Percentiles rank a stretch among this genome's conserved stretches.
These are phyloP conservation scores for Diplodia scrobiculata DNA, from an alignment of 2,329 filamentous ascomycete species.

Conservation along the genomic window DNA sequence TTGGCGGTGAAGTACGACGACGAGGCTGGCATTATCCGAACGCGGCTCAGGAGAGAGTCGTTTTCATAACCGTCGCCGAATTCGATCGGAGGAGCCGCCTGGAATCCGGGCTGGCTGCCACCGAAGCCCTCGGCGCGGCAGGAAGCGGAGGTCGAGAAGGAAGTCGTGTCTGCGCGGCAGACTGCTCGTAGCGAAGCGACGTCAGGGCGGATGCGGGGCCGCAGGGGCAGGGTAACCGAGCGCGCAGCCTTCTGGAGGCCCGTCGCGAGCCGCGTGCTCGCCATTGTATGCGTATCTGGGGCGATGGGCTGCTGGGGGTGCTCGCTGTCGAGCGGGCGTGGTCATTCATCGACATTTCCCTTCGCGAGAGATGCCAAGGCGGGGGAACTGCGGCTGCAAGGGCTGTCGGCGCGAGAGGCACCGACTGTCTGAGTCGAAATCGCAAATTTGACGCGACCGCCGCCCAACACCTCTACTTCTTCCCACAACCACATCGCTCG, in stretches of 20 bases:
- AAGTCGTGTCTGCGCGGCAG: conserved; percentile 29
- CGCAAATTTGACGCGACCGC: conserved; percentile 27
- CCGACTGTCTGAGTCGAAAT: conserved; percentile 19
- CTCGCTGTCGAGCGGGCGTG: conserved; percentile 7
- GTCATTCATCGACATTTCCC: conserved; percentile 14
- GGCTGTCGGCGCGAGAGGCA: conserved; percentile 19
- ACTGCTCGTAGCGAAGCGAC: conserved; percentile 17
- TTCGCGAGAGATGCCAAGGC: conserved; percentile 14
- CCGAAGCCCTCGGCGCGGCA: conserved; percentile 36
- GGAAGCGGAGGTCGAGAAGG: conserved; percentile 40
- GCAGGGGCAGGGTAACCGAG: conserved; percentile 33
- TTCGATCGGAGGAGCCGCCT: conserved; percentile 51
- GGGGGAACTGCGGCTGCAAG: conserved; percentile 9
- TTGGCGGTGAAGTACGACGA: conserved; percentile 93
- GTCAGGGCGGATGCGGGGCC: conserved; percentile 17
- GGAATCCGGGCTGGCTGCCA: conserved; percentile 37
- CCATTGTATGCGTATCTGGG: conserved; percentile 22
- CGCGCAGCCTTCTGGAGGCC: conserved; percentile 38
- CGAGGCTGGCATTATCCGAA: conserved; percentile 78
- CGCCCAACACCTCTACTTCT: conserved; percentile 14
- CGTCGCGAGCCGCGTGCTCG: conserved; percentile 34
- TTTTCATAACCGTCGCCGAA: conserved; percentile 35
- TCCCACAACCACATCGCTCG: conserved; percentile 12
- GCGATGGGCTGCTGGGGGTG: conserved; percentile 6
- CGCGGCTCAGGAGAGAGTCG: conserved; percentile 35